Percentiles rank a stretch among this genome's conserved stretches.
These are phyloP conservation scores for Gomphus bonarii DNA, from an alignment of 1,284 basidiomycete genomes.

Conservation along the genomic window DNA sequence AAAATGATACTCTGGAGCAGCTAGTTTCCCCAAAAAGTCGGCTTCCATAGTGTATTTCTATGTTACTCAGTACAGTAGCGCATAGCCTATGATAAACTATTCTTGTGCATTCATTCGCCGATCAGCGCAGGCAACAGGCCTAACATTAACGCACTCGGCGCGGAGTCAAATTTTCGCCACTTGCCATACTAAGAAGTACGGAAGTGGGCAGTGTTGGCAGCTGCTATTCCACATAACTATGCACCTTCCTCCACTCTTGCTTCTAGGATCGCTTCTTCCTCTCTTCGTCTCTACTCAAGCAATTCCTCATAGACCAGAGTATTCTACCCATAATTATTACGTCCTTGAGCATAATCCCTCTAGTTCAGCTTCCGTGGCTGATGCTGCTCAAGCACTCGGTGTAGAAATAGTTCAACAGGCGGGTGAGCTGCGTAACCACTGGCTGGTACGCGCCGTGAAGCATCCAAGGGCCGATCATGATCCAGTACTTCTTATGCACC, in stretches of 20 bases:
- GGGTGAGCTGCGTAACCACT: conserved; percentile 77
- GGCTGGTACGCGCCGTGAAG: conserved; percentile 68
- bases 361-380: conserved; percentile 40
- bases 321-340: conserved; percentile 86
- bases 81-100: too few relatives aligned
- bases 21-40: too few relatives aligned
- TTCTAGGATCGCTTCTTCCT: background rate
- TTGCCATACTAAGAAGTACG: too few relatives aligned
- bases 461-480: conserved; percentile 22
- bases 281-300: background rate
- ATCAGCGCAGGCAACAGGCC: too few relatives aligned
- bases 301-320: conserved; percentile 24
- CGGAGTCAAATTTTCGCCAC: background rate
- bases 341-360: conserved; percentile 66
- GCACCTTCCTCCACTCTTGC: background rate
- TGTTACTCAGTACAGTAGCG: background rate
- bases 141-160: too few relatives aligned
- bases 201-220: background rate
- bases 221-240: background rate
- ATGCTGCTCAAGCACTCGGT: conserved; percentile 53
- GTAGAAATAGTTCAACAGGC: conserved; percentile 84
- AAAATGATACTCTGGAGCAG: background rate
- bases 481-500: conserved; percentile 41
- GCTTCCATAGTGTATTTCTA: background rate
- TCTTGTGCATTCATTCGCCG: too few relatives aligned